Evolutionary conservation across 108 stramenopile genomes (phyloP), one percentile per base, ranked within the genome.

Genomic region (Skeletonema potamos): DNA sequence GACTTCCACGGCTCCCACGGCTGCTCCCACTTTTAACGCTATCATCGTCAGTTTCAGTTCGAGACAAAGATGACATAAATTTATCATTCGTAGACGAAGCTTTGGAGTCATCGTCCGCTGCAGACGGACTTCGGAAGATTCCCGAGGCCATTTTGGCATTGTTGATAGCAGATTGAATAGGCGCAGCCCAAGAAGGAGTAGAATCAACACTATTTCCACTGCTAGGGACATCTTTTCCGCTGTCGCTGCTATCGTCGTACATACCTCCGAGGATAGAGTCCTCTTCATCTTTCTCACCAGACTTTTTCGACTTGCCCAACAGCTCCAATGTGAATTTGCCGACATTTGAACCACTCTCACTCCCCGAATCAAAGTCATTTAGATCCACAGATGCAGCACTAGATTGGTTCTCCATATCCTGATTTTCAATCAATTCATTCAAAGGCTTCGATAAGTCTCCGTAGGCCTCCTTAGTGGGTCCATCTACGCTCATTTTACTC

Each of bases 251-350:
- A 30, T 70, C 58, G 13, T 44, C 43, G 48, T 64, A 72, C 72
- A 77, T 60, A 28, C 62, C 64, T n/a, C 76, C 76, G 22, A 77
- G 30, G 28, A 77, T 77, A 12, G 76, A 77, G 65, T 77, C 76
- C 1, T 77, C 76, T 51, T 77, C 76, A 2, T 77, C 76, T 37
- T 51, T 57, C 46, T 37, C 18, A 41, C 17, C 34, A 20, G 33
- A 30, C 67, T 68, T 76, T 27, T 12, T 67, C 17, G 44, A 30
- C 48, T 65, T 74, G 27, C 72, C 62, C 24, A 77, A 36, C 12
- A 77, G 59, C 37, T 77, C 76, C 58, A 77, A 39, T 12, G 76
- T 77, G 63, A 77, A 77, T 13, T 64, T 64, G 7, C 76, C 76
- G 17, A 63, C 13, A 17, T 66, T 71, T 27, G 76, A 70, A 33